A percentile compares a stretch with the other conserved stretches of the same genome.
Evolutionary conservation across 306 rosid genomes (phyloP).

Genomic region (Mucuna pruriens): DNA sequence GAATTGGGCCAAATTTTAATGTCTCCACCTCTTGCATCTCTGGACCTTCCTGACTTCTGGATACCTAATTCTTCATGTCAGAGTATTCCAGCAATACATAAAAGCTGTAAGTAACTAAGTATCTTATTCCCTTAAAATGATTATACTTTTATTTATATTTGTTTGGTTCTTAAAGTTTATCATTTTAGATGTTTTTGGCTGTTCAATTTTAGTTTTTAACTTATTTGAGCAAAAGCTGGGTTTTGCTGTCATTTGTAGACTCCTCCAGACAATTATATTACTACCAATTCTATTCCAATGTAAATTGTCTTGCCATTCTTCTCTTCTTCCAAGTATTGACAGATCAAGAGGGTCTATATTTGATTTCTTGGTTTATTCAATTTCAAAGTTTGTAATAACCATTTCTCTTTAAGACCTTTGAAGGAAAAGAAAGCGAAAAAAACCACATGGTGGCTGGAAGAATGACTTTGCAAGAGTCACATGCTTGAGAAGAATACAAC

Average conservation of each 20-base stretch:
- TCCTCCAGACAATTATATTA: not conserved
- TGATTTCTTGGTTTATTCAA: slow-evolving; percentile 3
- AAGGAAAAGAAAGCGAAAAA: not conserved
- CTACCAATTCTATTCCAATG: not conserved
- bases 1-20: slow-evolving; percentile 51
- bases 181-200: slow-evolving; percentile 19
- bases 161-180: slow-evolving; percentile 20
- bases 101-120: slow-evolving; percentile 53
- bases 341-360: not conserved
- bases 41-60: slow-evolving; percentile 85
- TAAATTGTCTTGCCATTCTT: not conserved
- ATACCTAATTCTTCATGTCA: slow-evolving; percentile 42
- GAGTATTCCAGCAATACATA: slow-evolving; percentile 37
- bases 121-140: slow-evolving; percentile 16
- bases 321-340: not conserved
- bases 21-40: slow-evolving; percentile 77
- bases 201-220: slow-evolving; percentile 4
- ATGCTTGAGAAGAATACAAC: slow-evolving; percentile 21
- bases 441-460: not conserved
- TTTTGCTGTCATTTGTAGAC: slow-evolving; percentile 3
- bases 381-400: not conserved
- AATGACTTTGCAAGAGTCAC: not conserved
- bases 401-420: not conserved
- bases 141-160: slow-evolving; percentile 19
- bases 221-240: slow-evolving; percentile 20